phyloP scores from a whole-genome alignment of 768 basidiomycete genomes.

The Macrolepiota dolichaula region DNA sequence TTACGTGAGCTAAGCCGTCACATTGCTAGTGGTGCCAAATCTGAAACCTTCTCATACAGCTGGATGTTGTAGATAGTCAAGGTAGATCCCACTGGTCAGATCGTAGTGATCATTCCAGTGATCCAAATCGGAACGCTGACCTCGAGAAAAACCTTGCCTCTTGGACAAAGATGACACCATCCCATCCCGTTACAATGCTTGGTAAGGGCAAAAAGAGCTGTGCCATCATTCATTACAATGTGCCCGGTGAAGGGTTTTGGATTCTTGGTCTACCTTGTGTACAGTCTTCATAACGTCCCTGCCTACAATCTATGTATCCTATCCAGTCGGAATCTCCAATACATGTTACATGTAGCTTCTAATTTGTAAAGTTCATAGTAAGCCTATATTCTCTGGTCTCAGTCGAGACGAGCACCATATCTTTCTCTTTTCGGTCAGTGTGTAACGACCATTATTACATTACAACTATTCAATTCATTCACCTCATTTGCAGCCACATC shows the following conservation, averaged over 20 bases:
- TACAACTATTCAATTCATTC: no score
- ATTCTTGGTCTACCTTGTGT: neutral
- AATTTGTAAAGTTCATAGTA: no score
- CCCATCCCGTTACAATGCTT: neutral
- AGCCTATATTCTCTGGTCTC: no score
- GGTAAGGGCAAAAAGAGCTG: neutral
- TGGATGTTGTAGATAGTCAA: neutral
- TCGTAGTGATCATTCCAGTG: neutral
- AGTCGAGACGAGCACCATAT: no score
- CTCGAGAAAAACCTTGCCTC: neutral
- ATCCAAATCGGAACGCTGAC: neutral
- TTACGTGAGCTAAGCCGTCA: neutral
- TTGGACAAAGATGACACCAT: neutral
- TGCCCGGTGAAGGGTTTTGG: neutral
- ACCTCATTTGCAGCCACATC: no score
- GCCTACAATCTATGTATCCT: no score
- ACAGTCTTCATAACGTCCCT: neutral
- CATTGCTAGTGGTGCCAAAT: neutral
- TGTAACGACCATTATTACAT: no score
- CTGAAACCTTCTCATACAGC: neutral
- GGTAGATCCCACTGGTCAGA: neutral
- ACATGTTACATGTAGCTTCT: no score
- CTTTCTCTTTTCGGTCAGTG: no score
- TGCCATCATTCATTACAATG: neutral
- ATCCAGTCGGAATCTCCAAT: no score